Evolutionary conservation across 1,284 basidiomycete genomes (phyloP).

Genomic region (Austroboletus niveus): DNA sequence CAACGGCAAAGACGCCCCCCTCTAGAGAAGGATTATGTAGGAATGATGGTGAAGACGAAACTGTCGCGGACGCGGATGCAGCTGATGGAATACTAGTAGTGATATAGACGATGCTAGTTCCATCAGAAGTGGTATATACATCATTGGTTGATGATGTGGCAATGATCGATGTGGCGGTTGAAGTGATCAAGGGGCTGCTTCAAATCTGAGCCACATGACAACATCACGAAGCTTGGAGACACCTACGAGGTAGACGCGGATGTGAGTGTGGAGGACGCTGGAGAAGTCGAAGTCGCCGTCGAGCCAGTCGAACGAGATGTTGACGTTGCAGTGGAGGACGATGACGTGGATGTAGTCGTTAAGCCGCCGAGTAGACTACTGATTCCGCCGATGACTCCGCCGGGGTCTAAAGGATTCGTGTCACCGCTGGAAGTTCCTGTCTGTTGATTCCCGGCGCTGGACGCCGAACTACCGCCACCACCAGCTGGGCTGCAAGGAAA

Average conservation of each 20-base stretch:
- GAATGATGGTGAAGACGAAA: slow-evolving; percentile 41
- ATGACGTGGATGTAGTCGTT: slow-evolving; percentile 12
- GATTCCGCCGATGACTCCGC: slow-evolving; percentile 12
- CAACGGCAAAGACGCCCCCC: slow-evolving; percentile 55
- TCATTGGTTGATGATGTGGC: slow-evolving; percentile 2
- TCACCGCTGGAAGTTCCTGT: background rate
- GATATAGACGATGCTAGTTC: slow-evolving; percentile 27
- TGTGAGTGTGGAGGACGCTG: slow-evolving; percentile 4
- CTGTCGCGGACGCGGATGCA: slow-evolving; percentile 22
- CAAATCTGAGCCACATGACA: background rate
- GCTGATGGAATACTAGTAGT: slow-evolving; percentile 19
- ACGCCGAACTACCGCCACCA: slow-evolving; percentile 1
- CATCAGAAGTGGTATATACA: slow-evolving; percentile 21
- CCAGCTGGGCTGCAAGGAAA: slow-evolving; percentile 1
- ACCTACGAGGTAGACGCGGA: slow-evolving; percentile 22
- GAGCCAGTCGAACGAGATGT: slow-evolving; percentile 33
- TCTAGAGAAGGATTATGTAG: slow-evolving; percentile 60
- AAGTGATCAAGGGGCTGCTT: slow-evolving; percentile 7
- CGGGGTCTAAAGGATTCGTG: background rate
- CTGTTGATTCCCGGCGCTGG: background rate
- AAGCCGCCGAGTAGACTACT: slow-evolving; percentile 18
- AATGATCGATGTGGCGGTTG: slow-evolving; percentile 8
- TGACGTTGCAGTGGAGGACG: slow-evolving; percentile 12
- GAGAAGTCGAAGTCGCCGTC: slow-evolving; percentile 11
- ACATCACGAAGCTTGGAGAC: background rate